Evolutionary conservation across 1,284 basidiomycete species (phyloP), one percentile per base, ranked within the genome.

Genomic region (Moesziomyces aphidis): DNA sequence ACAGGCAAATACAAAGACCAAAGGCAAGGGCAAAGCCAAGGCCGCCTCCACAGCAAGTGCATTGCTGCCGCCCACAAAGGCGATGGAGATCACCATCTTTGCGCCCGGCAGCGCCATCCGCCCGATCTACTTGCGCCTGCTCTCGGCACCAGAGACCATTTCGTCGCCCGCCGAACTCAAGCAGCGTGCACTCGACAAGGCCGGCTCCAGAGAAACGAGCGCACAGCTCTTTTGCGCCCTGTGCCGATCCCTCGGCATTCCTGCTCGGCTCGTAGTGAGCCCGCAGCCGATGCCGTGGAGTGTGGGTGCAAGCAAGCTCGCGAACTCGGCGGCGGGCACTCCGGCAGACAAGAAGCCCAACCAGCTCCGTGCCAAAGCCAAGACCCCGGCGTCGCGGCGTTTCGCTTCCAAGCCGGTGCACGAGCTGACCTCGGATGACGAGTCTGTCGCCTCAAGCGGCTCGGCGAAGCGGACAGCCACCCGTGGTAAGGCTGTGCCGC

Each of bases 201-300:
- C 87, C 60, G 97, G 95, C 4, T 93, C 91, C 22, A 88, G 93
- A 65, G 96, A 99, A 85, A 90, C 91, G 43, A 93, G 92, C 65
- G 92, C 94, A 0, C 93, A 96, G 79, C 88, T 99, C 7, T 98
- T 98, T 82, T 96, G 94, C 11, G 90, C 93, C 0, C 87, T 97
- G 0, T 95, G 94, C 82, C 89, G 97, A 19, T 92, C 91, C 5
- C 88, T 97, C 10, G 92, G 91, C 15, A 90, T 99, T 22, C 95
- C 95, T 0, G 89, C 94, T 2, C 88, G 97, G 26, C 87, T 99
- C 44, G 92, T 98, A 17, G 91, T 92, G 65, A 96, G 93, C 78
- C 85, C 98, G 44, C 96, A 99, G 85, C 91, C 92, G 56, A 90
- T 97, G 15, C 92, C 93, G 3, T 97, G 94, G 94, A 84, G 87